phyloP scores from a whole-genome alignment of 345 rosid species.

The Dimocarpus longan region DNA sequence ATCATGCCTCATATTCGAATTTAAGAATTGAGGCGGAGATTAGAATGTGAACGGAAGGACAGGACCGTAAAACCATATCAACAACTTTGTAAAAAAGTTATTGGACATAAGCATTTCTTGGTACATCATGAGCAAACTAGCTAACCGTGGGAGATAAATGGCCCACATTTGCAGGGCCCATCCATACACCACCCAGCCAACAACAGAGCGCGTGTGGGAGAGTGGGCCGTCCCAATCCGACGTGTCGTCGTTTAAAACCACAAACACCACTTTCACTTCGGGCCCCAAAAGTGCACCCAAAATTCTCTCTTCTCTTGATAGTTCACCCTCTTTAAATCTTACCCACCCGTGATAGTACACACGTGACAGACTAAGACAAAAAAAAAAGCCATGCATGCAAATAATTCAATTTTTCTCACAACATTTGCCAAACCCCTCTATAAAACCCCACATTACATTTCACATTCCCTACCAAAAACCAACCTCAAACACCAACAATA shows the following conservation, averaged over 20 bases:
- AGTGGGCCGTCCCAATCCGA: background rate
- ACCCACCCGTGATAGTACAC: conserved; percentile 45
- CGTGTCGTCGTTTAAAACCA: conserved; percentile 33
- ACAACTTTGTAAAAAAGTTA: no score
- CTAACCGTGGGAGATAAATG: conserved; percentile 11
- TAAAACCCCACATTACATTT: conserved; percentile 4
- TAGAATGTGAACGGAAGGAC: no score
- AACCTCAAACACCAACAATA: background rate
- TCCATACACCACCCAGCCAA: background rate
- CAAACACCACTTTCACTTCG: conserved; percentile 15
- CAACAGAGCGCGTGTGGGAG: conserved; percentile 14
- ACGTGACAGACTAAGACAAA: conserved; percentile 42
- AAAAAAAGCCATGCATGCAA: conserved; percentile 17
- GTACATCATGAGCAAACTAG: background rate
- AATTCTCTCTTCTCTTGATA: background rate
- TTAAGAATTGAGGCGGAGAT: no score
- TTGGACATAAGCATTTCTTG: no score
- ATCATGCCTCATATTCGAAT: no score
- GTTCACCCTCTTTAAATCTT: background rate
- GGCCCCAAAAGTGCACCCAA: conserved; percentile 21
- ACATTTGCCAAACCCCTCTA: background rate
- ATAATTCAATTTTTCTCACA: background rate
- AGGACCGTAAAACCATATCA: no score
- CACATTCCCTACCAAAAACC: background rate
- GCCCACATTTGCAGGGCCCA: background rate